Evolutionary conservation across 306 rosid genomes (phyloP).

Genomic region (Calophaca sinica): DNA sequence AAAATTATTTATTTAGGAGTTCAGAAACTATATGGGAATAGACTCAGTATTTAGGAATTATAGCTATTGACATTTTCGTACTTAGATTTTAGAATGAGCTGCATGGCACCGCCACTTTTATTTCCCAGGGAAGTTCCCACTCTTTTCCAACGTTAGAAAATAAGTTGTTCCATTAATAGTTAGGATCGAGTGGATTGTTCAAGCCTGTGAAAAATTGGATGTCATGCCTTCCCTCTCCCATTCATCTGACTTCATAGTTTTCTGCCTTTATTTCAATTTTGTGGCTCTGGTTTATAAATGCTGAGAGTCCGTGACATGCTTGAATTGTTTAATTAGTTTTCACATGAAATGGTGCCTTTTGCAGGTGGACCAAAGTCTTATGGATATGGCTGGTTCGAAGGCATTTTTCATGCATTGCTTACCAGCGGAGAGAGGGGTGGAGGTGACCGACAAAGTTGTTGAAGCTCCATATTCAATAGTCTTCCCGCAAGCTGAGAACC

Average conservation of each 20-base stretch:
- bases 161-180: not conserved
- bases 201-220: not conserved
- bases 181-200: not conserved
- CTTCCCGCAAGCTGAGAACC: slow-evolving; percentile 96
- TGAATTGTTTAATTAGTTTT: not conserved
- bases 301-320: not conserved
- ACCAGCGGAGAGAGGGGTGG: slow-evolving; percentile 98
- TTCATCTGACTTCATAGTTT: not conserved
- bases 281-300: not conserved
- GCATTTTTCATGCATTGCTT: slow-evolving; percentile 95
- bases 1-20: not conserved
- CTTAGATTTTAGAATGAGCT: not conserved
- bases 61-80: not conserved
- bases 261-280: not conserved
- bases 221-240: not conserved
- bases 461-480: slow-evolving; percentile 95
- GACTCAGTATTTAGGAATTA: not conserved
- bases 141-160: not conserved
- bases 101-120: not conserved
- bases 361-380: slow-evolving; percentile 76
- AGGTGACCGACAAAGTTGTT: slow-evolving; percentile 85
- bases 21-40: not conserved
- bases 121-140: not conserved
- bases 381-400: slow-evolving; percentile 86
- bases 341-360: slow-evolving; percentile 8